phyloP scores from a whole-genome alignment of 257 asterid species.

The Forsythia suspensa region DNA sequence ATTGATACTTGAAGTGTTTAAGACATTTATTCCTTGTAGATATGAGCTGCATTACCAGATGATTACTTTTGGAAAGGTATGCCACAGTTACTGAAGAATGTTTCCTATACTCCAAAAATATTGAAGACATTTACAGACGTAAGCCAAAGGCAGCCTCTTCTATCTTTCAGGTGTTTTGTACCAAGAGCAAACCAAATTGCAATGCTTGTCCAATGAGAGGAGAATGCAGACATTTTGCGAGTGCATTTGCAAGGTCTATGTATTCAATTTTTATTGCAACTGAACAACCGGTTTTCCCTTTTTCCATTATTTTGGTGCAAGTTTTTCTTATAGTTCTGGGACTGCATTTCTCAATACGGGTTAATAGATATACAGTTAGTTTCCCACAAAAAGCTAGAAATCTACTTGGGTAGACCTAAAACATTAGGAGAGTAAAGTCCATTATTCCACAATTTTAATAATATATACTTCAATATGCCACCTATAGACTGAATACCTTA shows the following conservation, averaged over 20 bases:
- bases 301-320: constrained; percentile 1
- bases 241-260: constrained; percentile 56
- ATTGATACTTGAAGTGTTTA: constrained; percentile 7
- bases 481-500: not conserved
- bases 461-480: not conserved
- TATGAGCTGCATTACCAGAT: constrained; percentile 57
- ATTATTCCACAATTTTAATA: not conserved
- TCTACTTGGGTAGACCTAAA: not conserved
- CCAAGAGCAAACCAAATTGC: constrained; percentile 61
- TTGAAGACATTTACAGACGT: not conserved
- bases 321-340: not conserved
- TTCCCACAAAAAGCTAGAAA: not conserved
- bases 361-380: not conserved
- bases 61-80: constrained; percentile 65
- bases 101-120: not conserved
- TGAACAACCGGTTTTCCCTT: constrained; percentile 8
- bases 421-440: not conserved
- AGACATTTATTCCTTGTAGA: constrained; percentile 29
- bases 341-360: not conserved
- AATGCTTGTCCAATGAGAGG: constrained; percentile 64
- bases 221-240: constrained; percentile 64
- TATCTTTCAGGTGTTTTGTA: constrained; percentile 44
- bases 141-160: constrained; percentile 8
- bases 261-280: constrained; percentile 8
- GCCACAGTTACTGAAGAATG: constrained; percentile 10